Evolutionary conservation across 257 asterid genomes (phyloP).

Genomic region (Lantana camara): DNA sequence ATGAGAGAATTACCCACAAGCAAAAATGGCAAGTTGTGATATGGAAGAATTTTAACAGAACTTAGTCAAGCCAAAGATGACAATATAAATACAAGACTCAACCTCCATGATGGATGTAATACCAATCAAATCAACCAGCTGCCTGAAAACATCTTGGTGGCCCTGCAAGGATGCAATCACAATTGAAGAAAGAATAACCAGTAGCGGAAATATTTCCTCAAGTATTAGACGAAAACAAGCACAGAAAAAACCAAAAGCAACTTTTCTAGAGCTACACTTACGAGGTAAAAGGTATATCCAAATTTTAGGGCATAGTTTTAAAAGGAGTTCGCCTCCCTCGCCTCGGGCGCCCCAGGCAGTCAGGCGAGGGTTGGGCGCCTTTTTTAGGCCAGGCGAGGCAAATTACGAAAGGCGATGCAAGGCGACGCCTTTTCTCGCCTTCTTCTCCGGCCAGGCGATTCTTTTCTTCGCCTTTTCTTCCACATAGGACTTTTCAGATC

Average conservation of each 20-base stretch:
- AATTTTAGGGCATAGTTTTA: too few species aligned
- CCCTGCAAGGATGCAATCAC: constrained; percentile 46
- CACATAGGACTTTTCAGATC: too few species aligned
- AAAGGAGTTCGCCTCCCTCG: too few species aligned
- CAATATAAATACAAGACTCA: constrained; percentile 28
- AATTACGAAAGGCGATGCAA: too few species aligned
- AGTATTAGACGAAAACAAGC: neutral
- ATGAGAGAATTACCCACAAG: constrained; percentile 32
- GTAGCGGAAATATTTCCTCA: too few species aligned
- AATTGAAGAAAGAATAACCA: constrained; percentile 6
- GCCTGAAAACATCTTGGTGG: constrained; percentile 82
- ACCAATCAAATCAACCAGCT: constrained; percentile 97
- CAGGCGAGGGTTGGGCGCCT: too few species aligned
- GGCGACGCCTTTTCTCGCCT: too few species aligned
- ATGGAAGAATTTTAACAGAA: constrained; percentile 10
- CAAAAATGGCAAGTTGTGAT: constrained; percentile 4
- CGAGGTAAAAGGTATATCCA: neutral
- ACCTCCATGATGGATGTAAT: constrained; percentile 99
- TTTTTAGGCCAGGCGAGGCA: too few species aligned
- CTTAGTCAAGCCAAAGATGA: constrained; percentile 14
- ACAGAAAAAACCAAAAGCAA: too few species aligned
- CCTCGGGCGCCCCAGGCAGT: too few species aligned
- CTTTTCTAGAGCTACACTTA: neutral
- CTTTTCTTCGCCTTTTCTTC: too few species aligned
- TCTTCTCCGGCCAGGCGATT: too few species aligned